Base-by-base conservation (phyloP, 495 filamentous ascomycete species). In the Podospora sp. region DNA sequence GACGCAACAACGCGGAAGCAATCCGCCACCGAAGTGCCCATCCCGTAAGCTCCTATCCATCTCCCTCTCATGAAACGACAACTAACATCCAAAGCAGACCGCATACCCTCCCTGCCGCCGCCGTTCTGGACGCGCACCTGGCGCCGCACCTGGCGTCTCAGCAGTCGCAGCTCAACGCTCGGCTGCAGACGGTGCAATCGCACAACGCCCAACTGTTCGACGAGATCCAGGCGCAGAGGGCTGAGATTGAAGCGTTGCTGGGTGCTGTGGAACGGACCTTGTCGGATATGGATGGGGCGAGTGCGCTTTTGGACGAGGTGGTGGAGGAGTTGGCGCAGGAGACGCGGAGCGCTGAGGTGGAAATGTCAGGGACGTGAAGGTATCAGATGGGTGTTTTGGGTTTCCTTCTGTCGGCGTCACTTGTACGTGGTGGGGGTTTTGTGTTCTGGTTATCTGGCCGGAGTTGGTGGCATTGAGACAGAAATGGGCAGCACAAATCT, bases 211-310 rank as follows among this genome's bases (percentile, higher is more conserved):
- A 77, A 24, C 78, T 96, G 1, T 84, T 89, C 56, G 80, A 82
- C 60, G 84, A 83, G 22, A 82, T 96, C 2, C 80, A 84, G 67
- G 80, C 76, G 25, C 93, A 97, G 80, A 80, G 91, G 40, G 77
- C 81, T 51, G 92, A 96, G 76, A 92, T 96, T 65, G 89, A 91
- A 70, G 80, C 72, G 7, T 73, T 97, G 60, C 73, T 95, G 40
- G 79, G 72, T 5, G 80, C 83, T 12, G 80, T 95, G 25, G 92
- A 93, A 75, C 80, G 78, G 25, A 84, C 89, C 26, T 83, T 94
- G 53, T 77, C 80, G 24, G 92, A 95, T 78, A 73, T 96, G 67
- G 89, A 91, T 71, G 87, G 82, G 12, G 87, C 89, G 36, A 88
- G 84, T 49, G 76, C 78, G 57, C 70, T 82, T 68, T 73, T 84